Evolutionary conservation across 768 basidiomycete species (phyloP), one percentile per base, ranked within the genome.

Genomic region (Podaxis sp.): DNA sequence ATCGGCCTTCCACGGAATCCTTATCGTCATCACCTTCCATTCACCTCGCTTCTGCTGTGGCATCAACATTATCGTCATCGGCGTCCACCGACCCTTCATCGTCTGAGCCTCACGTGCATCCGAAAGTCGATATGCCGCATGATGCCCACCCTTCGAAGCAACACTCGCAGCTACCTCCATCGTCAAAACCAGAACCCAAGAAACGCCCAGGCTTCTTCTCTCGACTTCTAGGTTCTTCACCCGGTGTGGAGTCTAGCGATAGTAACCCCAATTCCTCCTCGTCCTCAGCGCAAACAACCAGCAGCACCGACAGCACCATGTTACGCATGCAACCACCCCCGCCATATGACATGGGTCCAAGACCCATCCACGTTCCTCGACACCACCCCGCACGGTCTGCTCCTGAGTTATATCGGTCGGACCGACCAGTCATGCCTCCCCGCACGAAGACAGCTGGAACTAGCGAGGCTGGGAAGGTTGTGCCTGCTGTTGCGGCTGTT

Each of bases 381-480:
- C 53, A 28, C n/a, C 50, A 16, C n/a, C 35, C 28, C 6, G 14
- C 59, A 32, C 42, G 52, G 7, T 54, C 52, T 46, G 27, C 59
- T 9, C 59, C 51, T 21, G 59, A 60, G 32, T 7, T 55, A 64
- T 38, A 51, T 52, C 44, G 46, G 61, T 23, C 61, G 32, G 65
- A 57, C 6, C 65, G 68, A 53, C 72, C 71, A 21, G 51, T 44
- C 18, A 57, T 66, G 42, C 63, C 67, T 50, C 67, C 63, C 37
- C 68, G 69, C 37, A 62, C 65, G 37, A 70, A 67, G 36, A 63
- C 68, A 23, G 61, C 69, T 27, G 64, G 63, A 13, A 67, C 65
- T 53, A 66, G 67, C 16, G 67, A 65, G 56, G 55, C 58, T 14
- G 25, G 16, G 14, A 65, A 27, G 53, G 18, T 48, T 61, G 32